phyloP scores from a whole-genome alignment of 768 basidiomycete species.

The Termitomyces sp. region DNA sequence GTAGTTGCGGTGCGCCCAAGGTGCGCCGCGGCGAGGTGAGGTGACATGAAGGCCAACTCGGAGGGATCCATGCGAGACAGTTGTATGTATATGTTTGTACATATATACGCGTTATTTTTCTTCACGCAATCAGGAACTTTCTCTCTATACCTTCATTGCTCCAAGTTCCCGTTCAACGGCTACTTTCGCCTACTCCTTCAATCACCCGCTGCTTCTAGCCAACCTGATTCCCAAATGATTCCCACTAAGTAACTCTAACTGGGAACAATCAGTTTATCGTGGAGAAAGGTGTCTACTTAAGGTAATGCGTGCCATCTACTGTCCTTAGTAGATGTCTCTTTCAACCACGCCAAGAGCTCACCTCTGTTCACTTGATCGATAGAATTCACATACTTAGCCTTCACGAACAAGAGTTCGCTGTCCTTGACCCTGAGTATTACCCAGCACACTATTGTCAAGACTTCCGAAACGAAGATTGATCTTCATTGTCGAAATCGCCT shows the following conservation, averaged over 20 bases:
- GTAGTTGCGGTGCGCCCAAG: too few relatives aligned
- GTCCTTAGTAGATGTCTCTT: not conserved
- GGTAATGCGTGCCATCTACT: not conserved
- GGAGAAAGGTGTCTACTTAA: not conserved
- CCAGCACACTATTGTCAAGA: not conserved
- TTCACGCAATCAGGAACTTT: not conserved
- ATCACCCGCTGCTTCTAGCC: conserved; percentile 45
- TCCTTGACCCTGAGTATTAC: not conserved
- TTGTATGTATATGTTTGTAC: conserved; percentile 15
- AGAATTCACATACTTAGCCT: not conserved
- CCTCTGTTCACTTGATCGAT: not conserved
- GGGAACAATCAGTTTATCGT: not conserved
- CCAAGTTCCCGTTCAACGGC: conserved; percentile 40
- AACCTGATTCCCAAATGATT: conserved; percentile 36
- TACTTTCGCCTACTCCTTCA: conserved; percentile 25
- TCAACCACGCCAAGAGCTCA: not conserved
- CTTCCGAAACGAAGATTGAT: not conserved
- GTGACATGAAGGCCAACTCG: too few relatives aligned
- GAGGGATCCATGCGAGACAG: too few relatives aligned
- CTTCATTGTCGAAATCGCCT: not conserved
- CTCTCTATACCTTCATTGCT: conserved; percentile 41
- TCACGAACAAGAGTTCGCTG: not conserved
- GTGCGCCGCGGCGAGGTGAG: too few relatives aligned
- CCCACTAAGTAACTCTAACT: not conserved
- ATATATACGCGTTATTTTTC: conserved; percentile 28